These are phyloP conservation scores for Shiraia sp. DNA, from an alignment of 2,329 filamentous ascomycete species.

Conservation along the genomic window DNA sequence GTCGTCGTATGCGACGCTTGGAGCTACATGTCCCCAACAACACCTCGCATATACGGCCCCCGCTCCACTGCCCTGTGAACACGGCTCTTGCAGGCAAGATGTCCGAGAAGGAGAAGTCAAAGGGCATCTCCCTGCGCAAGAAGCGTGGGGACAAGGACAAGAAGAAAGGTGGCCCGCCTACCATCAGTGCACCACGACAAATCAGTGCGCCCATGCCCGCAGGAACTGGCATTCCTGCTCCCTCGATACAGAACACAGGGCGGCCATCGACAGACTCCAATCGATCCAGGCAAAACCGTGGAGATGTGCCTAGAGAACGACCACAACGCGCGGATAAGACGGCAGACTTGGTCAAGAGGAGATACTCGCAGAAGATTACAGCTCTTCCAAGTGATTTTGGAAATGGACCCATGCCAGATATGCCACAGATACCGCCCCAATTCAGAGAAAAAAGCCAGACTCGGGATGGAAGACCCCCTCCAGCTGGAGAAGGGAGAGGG, in stretches of 20 bases:
- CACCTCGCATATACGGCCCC: slow-evolving; percentile 1
- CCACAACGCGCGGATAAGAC: slow-evolving; percentile 57
- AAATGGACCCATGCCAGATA: slow-evolving; percentile 63
- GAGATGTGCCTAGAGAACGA: slow-evolving; percentile 42
- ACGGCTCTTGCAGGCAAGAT: slow-evolving; percentile 35
- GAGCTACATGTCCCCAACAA: slow-evolving; percentile 9
- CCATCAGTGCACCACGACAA: slow-evolving; percentile 60
- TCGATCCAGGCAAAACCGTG: slow-evolving; percentile 36
- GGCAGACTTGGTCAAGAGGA: slow-evolving; percentile 85
- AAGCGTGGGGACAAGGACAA: slow-evolving; percentile 60
- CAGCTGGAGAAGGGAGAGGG: slow-evolving; percentile 55
- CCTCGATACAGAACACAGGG: slow-evolving; percentile 40
- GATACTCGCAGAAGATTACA: slow-evolving; percentile 93
- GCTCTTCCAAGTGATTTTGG: slow-evolving; percentile 72
- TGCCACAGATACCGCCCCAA: slow-evolving; percentile 65
- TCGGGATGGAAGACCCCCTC: slow-evolving; percentile 53
- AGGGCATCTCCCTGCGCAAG: slow-evolving; percentile 66
- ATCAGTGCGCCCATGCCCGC: slow-evolving; percentile 51
- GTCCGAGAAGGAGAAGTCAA: slow-evolving; percentile 55
- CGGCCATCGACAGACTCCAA: slow-evolving; percentile 44
- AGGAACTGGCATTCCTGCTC: slow-evolving; percentile 27
- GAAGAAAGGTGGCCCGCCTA: slow-evolving; percentile 50
- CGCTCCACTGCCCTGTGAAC: neutral
- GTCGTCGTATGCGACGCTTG: slow-evolving; percentile 4
- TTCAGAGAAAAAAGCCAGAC: slow-evolving; percentile 57